These are phyloP conservation scores for Batrachochytrium dendrobatidis DNA, from an alignment of 371 early-diverging fungal species.

Conservation along the genomic window DNA sequence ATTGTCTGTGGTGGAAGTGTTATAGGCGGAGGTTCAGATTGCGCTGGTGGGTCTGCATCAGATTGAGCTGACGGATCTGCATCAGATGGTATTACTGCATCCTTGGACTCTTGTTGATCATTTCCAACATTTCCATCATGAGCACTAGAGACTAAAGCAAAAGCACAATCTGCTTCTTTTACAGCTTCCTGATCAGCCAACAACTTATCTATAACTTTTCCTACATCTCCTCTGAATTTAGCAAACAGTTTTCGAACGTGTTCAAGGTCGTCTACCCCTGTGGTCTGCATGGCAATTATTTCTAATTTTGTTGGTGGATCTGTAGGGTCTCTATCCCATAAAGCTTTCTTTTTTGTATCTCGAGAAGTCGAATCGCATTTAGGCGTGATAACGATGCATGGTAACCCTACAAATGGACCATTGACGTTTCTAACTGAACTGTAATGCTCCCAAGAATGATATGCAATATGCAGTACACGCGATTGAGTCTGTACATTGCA, in stretches of 20 bases:
- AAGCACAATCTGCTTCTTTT: neutral
- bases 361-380: neutral
- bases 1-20: neutral
- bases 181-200: constrained; percentile 21
- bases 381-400: constrained; percentile 44
- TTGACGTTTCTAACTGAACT: constrained; percentile 61
- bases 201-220: constrained; percentile 50
- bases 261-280: constrained; percentile 36
- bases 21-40: neutral
- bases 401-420: constrained; percentile 57
- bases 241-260: constrained; percentile 47
- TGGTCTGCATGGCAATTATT: constrained; percentile 42
- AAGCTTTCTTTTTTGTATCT: neutral
- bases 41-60: neutral
- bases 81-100: neutral
- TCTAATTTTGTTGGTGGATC: constrained; percentile 33
- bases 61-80: neutral
- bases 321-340: constrained; percentile 19
- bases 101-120: neutral
- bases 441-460: constrained; percentile 83
- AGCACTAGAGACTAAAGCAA: neutral
- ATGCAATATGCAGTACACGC: constrained; percentile 72
- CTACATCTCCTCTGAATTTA: constrained; percentile 40
- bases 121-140: neutral
- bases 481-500: too few species aligned